A percentile compares a stretch with the other conserved stretches of the same genome.
These are phyloP conservation scores for Fraxinus pennsylvanica DNA, from an alignment of 257 asterid species.

Conservation along the genomic window DNA sequence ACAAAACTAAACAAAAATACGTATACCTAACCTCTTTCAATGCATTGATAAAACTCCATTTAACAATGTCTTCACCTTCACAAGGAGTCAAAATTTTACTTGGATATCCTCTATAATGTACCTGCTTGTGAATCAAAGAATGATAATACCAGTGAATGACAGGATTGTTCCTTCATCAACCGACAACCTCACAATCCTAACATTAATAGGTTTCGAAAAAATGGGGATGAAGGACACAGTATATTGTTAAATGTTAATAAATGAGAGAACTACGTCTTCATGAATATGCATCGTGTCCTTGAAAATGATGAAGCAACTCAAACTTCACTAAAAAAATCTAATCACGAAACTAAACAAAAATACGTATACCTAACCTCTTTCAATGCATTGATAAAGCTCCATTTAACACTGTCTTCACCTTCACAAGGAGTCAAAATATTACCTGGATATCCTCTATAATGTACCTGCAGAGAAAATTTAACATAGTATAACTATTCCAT, in stretches of 20 bases:
- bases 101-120: no score
- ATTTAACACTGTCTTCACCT: no score
- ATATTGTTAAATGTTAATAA: not conserved
- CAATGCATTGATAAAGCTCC: no score
- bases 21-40: conserved; percentile 80
- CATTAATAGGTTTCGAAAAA: not conserved
- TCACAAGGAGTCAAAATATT: no score
- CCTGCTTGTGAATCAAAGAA: no score
- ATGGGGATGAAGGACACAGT: not conserved
- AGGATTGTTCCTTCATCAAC: not conserved
- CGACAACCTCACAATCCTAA: not conserved
- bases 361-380: conserved; percentile 84
- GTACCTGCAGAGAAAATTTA: no score
- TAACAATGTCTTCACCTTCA: no score
- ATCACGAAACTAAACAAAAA: conserved; percentile 21
- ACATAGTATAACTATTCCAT: no score
- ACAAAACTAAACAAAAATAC: conserved; percentile 21
- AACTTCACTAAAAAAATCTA: not conserved
- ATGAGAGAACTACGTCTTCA: not conserved
- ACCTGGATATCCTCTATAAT: no score
- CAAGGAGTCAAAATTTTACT: no score
- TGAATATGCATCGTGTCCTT: not conserved
- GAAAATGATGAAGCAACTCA: not conserved
- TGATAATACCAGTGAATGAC: not conserved
- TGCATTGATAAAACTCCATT: no score